Evolutionary conservation across 352 stramenopile species (phyloP), one percentile per base, ranked within the genome.

Genomic region (Globisporangium uncinulatum): DNA sequence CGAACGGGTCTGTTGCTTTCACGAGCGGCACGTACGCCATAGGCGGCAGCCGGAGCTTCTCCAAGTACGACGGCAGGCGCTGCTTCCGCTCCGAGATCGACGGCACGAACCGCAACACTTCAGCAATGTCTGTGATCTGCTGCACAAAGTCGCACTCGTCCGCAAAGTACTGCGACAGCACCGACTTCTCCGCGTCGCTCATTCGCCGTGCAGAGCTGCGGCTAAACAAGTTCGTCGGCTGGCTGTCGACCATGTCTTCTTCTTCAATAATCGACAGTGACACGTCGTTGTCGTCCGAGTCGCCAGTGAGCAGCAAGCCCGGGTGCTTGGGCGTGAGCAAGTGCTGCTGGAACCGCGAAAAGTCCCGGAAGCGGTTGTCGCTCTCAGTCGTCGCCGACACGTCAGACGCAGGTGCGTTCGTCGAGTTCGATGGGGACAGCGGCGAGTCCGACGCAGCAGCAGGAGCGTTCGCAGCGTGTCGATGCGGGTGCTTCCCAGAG

Each of bases 71-170:
- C 0, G 83, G 79, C 20, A 96, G 59, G 1, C 82, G 76, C 47
- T 87, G 76, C 62, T 94, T 95, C 10, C 87, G 76, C 34, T 95
- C 82, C 29, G 81, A 66, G 54, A 92, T 73, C 36, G 78, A 83
- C 13, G 83, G 75, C n/a, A 96, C 79, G 39, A 94, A 93, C 4
- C 87, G 83, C 45, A 96, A 60, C 3, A 72, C 69, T 52, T 96
- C 86, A 0, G 86, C 81, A 58, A 95, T 91, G 50, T 92, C 82
- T 2, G 86, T 96, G 49, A 96, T 89, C 54, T 94, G 85, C 67
- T 95, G 73, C 8, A 96, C 86, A 54, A 96, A 96, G 52, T 92
- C 78, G 51, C 86, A 92, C 59, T 96, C 84, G 48, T 92, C 84
- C 11, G 76, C 79, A 57, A 94, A 95, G 57, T 93, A 82, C 54